A percentile compares a stretch with the other conserved stretches of the same genome.
These are phyloP conservation scores for Thalassiosira hispida DNA, from an alignment of 352 stramenopile genomes.

Conservation along the genomic window DNA sequence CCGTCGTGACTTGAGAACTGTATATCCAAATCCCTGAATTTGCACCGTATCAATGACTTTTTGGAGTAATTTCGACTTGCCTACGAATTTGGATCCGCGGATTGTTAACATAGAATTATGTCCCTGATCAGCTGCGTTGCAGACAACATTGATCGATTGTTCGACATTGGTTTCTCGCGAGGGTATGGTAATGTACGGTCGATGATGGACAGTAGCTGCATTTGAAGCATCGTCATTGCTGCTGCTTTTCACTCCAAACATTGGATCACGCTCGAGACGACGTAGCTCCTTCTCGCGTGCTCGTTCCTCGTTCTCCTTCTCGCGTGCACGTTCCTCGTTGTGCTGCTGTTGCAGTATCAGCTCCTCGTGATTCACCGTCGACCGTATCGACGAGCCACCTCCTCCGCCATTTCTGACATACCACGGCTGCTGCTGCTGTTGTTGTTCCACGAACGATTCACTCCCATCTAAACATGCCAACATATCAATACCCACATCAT, in stretches of 20 bases:
- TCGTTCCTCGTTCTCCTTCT: slow-evolving; percentile 3
- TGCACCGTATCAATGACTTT: slow-evolving; percentile 30
- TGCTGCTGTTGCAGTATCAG: background rate
- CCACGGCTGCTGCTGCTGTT: no score
- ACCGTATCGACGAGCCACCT: background rate
- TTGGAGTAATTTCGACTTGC: slow-evolving; percentile 40
- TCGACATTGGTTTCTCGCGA: slow-evolving; percentile 22
- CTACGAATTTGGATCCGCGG: slow-evolving; percentile 27
- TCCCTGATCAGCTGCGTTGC: slow-evolving; percentile 27
- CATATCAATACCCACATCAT: no score
- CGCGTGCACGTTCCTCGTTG: background rate
- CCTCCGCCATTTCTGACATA: background rate
- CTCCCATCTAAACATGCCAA: no score
- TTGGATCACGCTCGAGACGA: slow-evolving; percentile 22
- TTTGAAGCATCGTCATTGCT: background rate
- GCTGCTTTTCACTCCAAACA: slow-evolving; percentile 24
- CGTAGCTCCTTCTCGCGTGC: background rate
- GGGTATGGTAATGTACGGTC: slow-evolving; percentile 40
- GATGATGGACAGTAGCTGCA: background rate
- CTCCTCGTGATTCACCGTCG: background rate
- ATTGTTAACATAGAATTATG: slow-evolving; percentile 23
- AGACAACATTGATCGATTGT: slow-evolving; percentile 20
- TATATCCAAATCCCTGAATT: slow-evolving; percentile 32
- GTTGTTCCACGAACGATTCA: no score
- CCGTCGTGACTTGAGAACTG: slow-evolving; percentile 28